phyloP scores from a whole-genome alignment of 2,329 filamentous ascomycete species.

The Cladosporium sp. region DNA sequence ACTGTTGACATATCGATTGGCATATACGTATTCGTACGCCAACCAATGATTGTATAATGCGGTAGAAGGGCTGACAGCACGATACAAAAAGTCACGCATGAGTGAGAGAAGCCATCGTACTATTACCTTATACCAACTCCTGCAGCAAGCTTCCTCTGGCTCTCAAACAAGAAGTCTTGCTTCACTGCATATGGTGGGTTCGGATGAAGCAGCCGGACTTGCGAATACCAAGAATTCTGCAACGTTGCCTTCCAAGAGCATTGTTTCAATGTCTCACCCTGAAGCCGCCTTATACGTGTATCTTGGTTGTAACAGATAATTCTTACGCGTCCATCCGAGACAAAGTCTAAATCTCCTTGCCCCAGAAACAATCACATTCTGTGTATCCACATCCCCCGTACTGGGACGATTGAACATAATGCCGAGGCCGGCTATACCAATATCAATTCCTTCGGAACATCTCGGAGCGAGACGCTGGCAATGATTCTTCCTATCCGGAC shows the following conservation, averaged over 20 bases:
- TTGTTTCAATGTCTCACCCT: not conserved
- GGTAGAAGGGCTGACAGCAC: not conserved
- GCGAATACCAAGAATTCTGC: not conserved
- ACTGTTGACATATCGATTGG: not conserved
- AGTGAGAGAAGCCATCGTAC: not conserved
- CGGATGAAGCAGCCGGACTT: no score
- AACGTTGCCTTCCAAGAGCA: not conserved
- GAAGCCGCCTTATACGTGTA: not conserved
- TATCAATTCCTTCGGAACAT: slow-evolving; percentile 1
- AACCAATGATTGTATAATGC: not conserved
- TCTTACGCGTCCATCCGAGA: not conserved
- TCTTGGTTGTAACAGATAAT: not conserved
- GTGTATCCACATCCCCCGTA: not conserved
- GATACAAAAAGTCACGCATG: not conserved
- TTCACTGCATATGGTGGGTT: no score
- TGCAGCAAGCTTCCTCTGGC: no score
- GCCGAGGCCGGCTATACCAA: slow-evolving; percentile 8
- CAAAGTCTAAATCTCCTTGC: not conserved
- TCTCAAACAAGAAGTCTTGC: no score
- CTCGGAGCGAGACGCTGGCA: not conserved
- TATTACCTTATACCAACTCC: no score
- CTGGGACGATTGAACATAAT: not conserved
- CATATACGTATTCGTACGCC: not conserved
- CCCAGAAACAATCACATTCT: not conserved
- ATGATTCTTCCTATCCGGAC: not conserved